Conservation (phyloP, 2,329 filamentous ascomycete species). For the Calonectria ilicicola region DNA sequence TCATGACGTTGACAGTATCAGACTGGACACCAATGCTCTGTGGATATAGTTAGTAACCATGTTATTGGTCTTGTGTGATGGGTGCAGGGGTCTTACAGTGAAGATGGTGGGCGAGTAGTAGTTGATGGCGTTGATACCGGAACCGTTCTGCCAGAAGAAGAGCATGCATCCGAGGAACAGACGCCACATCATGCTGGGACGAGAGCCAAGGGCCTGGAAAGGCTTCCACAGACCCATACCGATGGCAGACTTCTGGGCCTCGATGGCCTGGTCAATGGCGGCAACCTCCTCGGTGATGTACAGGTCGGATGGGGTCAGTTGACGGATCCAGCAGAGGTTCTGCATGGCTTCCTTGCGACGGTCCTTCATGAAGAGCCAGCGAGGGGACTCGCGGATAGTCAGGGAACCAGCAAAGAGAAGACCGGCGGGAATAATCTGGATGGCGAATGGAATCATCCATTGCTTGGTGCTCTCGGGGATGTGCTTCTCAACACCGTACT, state of each 20-base stretch:
- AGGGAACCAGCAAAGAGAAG: conserved; percentile 61
- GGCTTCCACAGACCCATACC: conserved; percentile 56
- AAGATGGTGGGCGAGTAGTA: conserved; percentile 40
- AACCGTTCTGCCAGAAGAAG: conserved; percentile 76
- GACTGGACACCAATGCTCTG: conserved; percentile 30
- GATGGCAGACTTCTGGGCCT: conserved; percentile 73
- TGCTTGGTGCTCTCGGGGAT: conserved; percentile 32
- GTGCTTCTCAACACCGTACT: conserved; percentile 37
- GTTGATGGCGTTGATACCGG: conserved; percentile 54
- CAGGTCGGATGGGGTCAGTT: conserved; percentile 58
- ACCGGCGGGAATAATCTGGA: conserved; percentile 67
- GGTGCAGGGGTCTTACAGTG: conserved; percentile 15
- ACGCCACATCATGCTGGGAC: conserved; percentile 65
- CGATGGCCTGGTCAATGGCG: conserved; percentile 34
- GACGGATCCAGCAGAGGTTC: conserved; percentile 67
- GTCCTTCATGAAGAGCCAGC: conserved; percentile 69
- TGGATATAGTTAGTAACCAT: background rate
- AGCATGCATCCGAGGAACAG: conserved; percentile 73
- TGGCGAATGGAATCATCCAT: conserved; percentile 64
- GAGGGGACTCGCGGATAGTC: conserved; percentile 66
- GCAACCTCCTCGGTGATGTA: conserved; percentile 47
- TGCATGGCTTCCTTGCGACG: conserved; percentile 62
- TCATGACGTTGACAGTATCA: conserved; percentile 60
- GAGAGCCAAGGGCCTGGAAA: conserved; percentile 31
- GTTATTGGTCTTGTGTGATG: background rate